These are phyloP conservation scores for Scedosporium apiospermum DNA, from an alignment of 2,329 filamentous ascomycete species.

Conservation along the genomic window DNA sequence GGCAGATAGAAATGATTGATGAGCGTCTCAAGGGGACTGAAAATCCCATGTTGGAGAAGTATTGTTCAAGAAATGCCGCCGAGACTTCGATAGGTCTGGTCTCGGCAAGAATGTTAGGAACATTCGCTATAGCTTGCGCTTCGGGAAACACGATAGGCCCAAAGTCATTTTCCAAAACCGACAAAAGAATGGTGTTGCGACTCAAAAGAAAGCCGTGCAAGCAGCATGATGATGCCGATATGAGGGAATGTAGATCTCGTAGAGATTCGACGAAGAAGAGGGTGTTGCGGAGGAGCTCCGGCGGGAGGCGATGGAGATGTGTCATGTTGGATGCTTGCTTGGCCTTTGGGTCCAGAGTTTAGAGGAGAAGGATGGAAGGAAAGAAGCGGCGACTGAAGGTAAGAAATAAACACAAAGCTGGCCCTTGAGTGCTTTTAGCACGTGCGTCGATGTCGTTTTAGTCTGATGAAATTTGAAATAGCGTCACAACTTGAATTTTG, in stretches of 20 bases:
- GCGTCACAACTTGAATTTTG: too few relatives aligned
- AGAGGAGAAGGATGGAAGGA: too few relatives aligned
- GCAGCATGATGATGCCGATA: neutral
- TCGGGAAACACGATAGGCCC: neutral
- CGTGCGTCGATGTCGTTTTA: too few relatives aligned
- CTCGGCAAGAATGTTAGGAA: neutral
- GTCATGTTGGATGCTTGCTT: neutral
- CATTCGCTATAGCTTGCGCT: neutral
- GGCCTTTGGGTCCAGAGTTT: too few relatives aligned
- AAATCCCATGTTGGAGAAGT: neutral
- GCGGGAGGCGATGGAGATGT: neutral
- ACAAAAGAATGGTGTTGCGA: neutral
- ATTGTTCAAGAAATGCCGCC: neutral
- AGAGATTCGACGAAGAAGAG: neutral
- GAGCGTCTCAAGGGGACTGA: neutral
- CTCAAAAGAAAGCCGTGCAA: neutral
- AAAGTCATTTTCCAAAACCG: neutral
- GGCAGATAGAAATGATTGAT: neutral
- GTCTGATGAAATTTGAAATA: too few relatives aligned
- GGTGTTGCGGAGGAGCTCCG: neutral
- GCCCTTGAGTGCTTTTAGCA: too few relatives aligned
- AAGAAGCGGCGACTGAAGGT: too few relatives aligned
- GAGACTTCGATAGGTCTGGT: neutral
- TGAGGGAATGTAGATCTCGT: neutral
- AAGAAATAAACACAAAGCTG: too few relatives aligned